phyloP scores from a whole-genome alignment of 2,329 filamentous ascomycete species.

The Calonectria hongkongensis region DNA sequence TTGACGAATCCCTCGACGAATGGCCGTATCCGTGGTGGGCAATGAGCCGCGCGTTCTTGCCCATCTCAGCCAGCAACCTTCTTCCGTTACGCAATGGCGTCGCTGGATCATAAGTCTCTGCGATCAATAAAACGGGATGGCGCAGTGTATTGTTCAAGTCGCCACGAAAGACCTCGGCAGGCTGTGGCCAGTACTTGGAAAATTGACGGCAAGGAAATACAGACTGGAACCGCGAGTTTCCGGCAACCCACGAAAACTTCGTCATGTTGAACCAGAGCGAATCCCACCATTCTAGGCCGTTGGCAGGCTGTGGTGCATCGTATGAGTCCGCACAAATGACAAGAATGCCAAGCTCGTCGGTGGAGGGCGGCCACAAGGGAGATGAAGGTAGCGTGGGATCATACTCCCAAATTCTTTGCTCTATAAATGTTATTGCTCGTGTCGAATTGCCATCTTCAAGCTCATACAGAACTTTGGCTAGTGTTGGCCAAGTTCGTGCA shows the following conservation, averaged over 20 bases:
- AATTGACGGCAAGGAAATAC: constrained; percentile 70
- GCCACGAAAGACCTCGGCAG: constrained; percentile 68
- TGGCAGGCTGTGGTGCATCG: constrained; percentile 63
- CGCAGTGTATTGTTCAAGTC: constrained; percentile 65
- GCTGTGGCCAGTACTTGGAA: constrained; percentile 65
- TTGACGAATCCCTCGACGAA: constrained; percentile 65
- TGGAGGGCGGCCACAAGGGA: constrained; percentile 54
- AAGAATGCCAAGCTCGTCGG: constrained; percentile 62
- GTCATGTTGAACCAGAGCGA: constrained; percentile 70
- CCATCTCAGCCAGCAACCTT: constrained; percentile 67
- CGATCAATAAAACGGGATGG: constrained; percentile 67
- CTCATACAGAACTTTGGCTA: constrained; percentile 32
- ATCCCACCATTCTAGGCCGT: constrained; percentile 67
- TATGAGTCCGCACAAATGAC: constrained; percentile 69
- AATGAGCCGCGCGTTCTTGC: constrained; percentile 67
- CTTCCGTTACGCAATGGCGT: constrained; percentile 70
- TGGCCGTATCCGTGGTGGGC: constrained; percentile 71
- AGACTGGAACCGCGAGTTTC: constrained; percentile 66
- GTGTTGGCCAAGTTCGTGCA: constrained; percentile 60
- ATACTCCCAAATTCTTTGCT: constrained; percentile 63
- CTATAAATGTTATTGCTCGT: constrained; percentile 62
- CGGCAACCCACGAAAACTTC: constrained; percentile 65
- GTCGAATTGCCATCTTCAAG: constrained; percentile 52
- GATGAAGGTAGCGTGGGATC: constrained; percentile 61
- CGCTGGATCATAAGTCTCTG: constrained; percentile 70